Percentiles rank a stretch among this genome's conserved stretches.
These are phyloP conservation scores for Leccinum incarnatum DNA, from an alignment of 768 basidiomycete genomes.

Conservation along the genomic window DNA sequence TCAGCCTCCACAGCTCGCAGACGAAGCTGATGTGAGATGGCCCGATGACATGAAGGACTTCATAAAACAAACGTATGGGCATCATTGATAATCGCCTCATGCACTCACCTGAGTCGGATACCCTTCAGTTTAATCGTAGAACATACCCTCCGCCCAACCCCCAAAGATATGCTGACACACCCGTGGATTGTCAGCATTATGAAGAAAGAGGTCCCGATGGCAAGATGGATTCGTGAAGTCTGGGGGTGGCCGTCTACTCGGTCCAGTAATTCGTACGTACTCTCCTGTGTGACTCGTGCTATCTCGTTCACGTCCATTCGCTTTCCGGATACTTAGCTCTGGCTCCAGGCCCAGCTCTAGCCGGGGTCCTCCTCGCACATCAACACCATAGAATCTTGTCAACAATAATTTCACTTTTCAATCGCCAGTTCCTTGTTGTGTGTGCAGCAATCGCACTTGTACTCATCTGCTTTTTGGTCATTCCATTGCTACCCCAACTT, in stretches of 20 bases:
- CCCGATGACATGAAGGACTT: constrained; percentile 89
- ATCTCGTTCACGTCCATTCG: neutral
- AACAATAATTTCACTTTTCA: neutral
- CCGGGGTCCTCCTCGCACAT: constrained; percentile 23
- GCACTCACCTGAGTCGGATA: constrained; percentile 3
- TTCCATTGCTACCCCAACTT: constrained; percentile 10
- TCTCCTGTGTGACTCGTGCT: neutral
- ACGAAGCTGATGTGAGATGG: constrained; percentile 67
- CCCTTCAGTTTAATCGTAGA: constrained; percentile 64
- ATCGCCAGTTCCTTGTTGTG: constrained; percentile 8
- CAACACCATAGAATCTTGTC: constrained; percentile 24
- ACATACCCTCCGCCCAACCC: constrained; percentile 67
- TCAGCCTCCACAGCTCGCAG: constrained; percentile 80
- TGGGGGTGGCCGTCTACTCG: constrained; percentile 67
- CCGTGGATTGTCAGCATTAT: constrained; percentile 78
- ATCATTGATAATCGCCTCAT: neutral
- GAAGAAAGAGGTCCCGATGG: constrained; percentile 85
- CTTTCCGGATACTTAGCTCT: constrained; percentile 8
- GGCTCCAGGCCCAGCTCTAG: constrained; percentile 31
- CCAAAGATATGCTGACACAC: constrained; percentile 79
- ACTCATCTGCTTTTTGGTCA: constrained; percentile 14
- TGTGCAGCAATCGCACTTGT: constrained; percentile 23
- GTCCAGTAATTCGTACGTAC: constrained; percentile 26
- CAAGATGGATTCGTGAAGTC: constrained; percentile 80
- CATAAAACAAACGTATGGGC: constrained; percentile 74